Evolutionary conservation across 495 filamentous ascomycete genomes (phyloP).

Genomic region (Xylaria palmicola): DNA sequence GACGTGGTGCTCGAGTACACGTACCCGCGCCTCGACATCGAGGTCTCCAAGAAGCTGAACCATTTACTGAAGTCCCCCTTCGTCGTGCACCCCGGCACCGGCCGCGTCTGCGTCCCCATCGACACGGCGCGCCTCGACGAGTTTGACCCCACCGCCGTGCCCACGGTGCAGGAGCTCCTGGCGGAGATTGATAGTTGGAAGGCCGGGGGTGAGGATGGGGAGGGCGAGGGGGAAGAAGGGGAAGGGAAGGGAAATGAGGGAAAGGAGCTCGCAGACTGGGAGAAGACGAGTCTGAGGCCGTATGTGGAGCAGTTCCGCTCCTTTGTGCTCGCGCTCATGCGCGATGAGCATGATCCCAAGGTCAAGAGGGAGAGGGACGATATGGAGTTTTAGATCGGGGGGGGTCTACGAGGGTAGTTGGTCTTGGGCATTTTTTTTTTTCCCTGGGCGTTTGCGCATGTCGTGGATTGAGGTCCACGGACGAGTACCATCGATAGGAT

Average conservation of each 20-base stretch:
- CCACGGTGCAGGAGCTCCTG: constrained; percentile 78
- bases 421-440: too few species aligned
- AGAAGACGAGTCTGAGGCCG: constrained; percentile 92
- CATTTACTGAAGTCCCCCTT: constrained; percentile 96
- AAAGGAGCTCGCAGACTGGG: constrained; percentile 72
- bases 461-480: too few species aligned
- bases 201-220: neutral
- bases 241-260: constrained; percentile 19
- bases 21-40: constrained; percentile 94
- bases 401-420: too few species aligned
- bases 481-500: too few species aligned
- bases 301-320: constrained; percentile 86
- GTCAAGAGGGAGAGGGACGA: constrained; percentile 66
- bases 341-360: constrained; percentile 74
- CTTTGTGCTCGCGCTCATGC: constrained; percentile 75
- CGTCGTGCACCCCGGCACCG: constrained; percentile 92
- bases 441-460: too few species aligned
- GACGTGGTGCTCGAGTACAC: constrained; percentile 96
- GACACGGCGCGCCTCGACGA: constrained; percentile 65
- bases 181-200: constrained; percentile 78
- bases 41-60: constrained; percentile 95
- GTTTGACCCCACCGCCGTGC: constrained; percentile 85
- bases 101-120: constrained; percentile 92
- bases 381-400: constrained; percentile 58
- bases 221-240: too few species aligned